phyloP scores from a whole-genome alignment of 1,284 basidiomycete genomes.

The Fistulinella cinereoalba region DNA sequence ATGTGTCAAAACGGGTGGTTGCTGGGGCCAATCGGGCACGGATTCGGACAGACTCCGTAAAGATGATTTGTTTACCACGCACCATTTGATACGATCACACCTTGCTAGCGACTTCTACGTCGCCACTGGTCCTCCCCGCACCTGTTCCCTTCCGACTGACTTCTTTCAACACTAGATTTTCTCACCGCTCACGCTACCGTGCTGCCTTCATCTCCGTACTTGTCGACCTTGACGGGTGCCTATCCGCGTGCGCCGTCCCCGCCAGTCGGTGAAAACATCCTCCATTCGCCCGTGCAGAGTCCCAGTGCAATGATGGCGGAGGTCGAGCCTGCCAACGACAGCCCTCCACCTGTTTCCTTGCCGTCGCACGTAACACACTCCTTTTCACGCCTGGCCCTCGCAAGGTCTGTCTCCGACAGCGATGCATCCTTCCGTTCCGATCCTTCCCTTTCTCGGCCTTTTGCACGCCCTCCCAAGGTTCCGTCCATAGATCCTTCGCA shows the following conservation, averaged over 20 bases:
- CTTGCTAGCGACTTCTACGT: constrained; percentile 6
- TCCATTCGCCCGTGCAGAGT: constrained; percentile 7
- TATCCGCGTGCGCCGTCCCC: constrained; percentile 34
- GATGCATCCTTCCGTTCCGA: constrained; percentile 41
- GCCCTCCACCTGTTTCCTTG: constrained; percentile 7
- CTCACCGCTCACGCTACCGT: constrained; percentile 31
- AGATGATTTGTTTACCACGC: constrained; percentile 29
- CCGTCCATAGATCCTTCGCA: constrained; percentile 57
- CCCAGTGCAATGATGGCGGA: constrained; percentile 21
- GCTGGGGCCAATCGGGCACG: constrained; percentile 8
- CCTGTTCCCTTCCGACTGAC: constrained; percentile 15
- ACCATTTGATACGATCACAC: constrained; percentile 16
- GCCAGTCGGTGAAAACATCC: constrained; percentile 19
- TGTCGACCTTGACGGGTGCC: constrained; percentile 27
- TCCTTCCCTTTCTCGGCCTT: constrained; percentile 37
- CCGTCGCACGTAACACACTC: constrained; percentile 18
- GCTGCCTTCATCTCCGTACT: constrained; percentile 34
- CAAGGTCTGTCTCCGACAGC: constrained; percentile 37
- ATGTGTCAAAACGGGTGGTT: constrained; percentile 9
- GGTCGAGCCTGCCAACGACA: constrained; percentile 11
- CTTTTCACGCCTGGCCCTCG: constrained; percentile 29
- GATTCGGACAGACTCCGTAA: constrained; percentile 11
- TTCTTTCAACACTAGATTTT: constrained; percentile 26
- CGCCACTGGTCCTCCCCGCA: background rate
- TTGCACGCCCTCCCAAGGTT: constrained; percentile 47